Percentiles rank a stretch among this genome's conserved stretches.
Evolutionary conservation across 169 alveolate species (phyloP).

Genomic region (Cryptosporidium parvum): DNA sequence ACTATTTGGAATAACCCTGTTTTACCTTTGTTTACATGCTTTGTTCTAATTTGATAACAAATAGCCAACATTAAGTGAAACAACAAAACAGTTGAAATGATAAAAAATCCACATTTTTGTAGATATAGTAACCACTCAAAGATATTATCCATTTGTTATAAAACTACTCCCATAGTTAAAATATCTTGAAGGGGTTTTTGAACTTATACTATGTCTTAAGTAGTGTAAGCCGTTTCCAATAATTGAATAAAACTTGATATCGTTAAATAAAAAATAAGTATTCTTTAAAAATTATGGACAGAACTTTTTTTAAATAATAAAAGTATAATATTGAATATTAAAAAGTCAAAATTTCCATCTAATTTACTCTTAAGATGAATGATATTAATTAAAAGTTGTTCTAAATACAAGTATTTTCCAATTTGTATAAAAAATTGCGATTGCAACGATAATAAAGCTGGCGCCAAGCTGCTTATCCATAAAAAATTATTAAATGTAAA

Average conservation of each 20-base stretch:
- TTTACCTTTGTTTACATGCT: neutral
- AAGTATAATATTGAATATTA: no score
- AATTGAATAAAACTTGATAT: neutral
- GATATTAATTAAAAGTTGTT: neutral
- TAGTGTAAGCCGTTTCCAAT: neutral
- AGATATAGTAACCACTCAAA: neutral
- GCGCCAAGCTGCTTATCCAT: neutral
- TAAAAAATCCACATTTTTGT: constrained; percentile 3
- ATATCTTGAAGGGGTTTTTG: neutral
- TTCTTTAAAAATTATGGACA: no score
- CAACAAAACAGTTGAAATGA: neutral
- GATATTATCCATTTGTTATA: neutral
- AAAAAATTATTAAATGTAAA: neutral
- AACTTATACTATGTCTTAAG: neutral
- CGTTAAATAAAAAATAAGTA: neutral
- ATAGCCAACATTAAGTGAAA: neutral
- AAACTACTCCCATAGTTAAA: neutral
- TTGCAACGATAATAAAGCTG: neutral
- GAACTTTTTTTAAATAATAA: no score
- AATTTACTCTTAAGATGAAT: neutral
- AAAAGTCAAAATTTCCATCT: no score
- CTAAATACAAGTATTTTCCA: neutral
- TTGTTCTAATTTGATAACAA: neutral
- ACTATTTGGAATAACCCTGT: neutral
- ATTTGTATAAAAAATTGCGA: neutral